phyloP scores from a whole-genome alignment of 179 eudicot genomes.

The Corrigiola litoralis region DNA sequence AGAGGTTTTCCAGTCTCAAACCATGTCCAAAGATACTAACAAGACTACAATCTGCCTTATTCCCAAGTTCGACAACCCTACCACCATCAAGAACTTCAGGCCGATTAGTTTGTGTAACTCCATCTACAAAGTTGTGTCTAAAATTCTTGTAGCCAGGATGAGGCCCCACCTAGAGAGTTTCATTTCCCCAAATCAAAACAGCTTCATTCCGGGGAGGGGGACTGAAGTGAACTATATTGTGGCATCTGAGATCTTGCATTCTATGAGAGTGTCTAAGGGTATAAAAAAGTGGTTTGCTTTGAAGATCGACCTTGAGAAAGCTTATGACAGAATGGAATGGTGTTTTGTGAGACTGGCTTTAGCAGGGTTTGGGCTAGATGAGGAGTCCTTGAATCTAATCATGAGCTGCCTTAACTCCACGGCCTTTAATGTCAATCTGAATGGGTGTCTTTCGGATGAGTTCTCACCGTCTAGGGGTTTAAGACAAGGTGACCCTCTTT shows the following conservation, averaged over 20 bases:
- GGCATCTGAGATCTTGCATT: background rate
- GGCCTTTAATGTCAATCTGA: too few relatives aligned
- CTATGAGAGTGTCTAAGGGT: background rate
- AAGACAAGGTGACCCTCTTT: too few relatives aligned
- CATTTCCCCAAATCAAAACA: background rate
- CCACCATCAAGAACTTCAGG: background rate
- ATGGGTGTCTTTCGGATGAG: too few relatives aligned
- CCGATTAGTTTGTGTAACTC: constrained; percentile 2
- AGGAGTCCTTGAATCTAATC: too few relatives aligned
- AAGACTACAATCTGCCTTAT: background rate
- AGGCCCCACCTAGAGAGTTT: background rate
- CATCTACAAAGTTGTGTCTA: background rate
- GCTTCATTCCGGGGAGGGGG: background rate
- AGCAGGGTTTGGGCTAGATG: background rate
- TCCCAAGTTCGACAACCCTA: background rate
- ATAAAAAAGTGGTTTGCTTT: background rate
- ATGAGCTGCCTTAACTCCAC: too few relatives aligned
- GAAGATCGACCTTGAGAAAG: background rate
- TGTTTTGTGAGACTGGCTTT: background rate
- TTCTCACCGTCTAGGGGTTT: too few relatives aligned
- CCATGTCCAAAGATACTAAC: background rate
- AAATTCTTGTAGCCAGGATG: background rate
- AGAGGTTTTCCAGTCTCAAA: background rate
- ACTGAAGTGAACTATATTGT: background rate
- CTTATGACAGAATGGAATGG: background rate